A percentile compares a stretch with the other conserved stretches of the same genome.
phyloP scores from a whole-genome alignment of 495 filamentous ascomycete species.

The Lophium mytilinum region DNA sequence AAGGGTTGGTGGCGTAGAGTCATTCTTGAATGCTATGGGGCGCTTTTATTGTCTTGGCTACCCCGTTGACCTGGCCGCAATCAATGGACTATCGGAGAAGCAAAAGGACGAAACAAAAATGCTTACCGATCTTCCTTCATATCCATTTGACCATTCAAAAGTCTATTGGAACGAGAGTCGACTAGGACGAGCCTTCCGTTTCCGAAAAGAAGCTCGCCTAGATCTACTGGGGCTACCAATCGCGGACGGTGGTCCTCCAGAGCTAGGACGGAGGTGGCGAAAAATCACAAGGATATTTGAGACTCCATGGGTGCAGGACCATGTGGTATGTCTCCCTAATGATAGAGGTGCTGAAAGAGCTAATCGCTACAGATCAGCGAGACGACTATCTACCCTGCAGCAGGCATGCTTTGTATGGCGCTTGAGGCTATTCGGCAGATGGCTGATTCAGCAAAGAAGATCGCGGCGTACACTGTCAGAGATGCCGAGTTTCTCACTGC shows the following conservation, averaged over 20 bases:
- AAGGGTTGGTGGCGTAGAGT: no score
- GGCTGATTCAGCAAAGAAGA: neutral
- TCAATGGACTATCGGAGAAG: no score
- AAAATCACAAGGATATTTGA: neutral
- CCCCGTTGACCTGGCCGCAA: no score
- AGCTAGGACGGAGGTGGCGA: neutral
- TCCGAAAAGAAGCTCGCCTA: neutral
- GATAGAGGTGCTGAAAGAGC: no score
- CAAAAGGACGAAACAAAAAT: neutral
- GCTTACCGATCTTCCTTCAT: constrained; percentile 3
- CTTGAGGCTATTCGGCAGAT: neutral
- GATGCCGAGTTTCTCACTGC: neutral
- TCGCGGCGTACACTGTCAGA: neutral
- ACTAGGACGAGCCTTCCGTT: neutral
- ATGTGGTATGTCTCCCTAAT: neutral
- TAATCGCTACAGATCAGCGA: neutral
- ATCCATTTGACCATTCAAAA: constrained; percentile 4
- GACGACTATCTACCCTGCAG: neutral
- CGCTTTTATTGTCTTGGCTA: no score
- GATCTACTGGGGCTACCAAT: neutral
- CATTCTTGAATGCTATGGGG: no score
- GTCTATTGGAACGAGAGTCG: constrained; percentile 3
- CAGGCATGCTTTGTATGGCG: constrained; percentile 2
- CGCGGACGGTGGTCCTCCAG: neutral
- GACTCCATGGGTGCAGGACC: constrained; percentile 2